These are phyloP conservation scores for Thalassiosira hispida DNA, from an alignment of 352 stramenopile species.

Conservation along the genomic window DNA sequence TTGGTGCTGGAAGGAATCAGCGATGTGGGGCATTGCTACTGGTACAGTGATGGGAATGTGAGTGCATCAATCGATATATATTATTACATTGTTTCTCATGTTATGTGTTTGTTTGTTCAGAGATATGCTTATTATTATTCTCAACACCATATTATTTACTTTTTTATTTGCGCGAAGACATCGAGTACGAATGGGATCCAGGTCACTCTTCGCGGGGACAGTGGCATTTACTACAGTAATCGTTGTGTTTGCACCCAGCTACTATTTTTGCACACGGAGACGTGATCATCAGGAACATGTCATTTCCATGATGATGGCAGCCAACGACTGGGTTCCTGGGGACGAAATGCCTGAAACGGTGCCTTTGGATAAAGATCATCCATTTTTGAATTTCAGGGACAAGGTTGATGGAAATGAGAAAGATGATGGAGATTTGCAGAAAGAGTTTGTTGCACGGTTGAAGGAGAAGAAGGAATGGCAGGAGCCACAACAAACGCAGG, in stretches of 20 bases:
- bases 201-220: slow-evolving; percentile 55
- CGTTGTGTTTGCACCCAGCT: slow-evolving; percentile 57
- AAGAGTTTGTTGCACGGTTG: slow-evolving; percentile 66
- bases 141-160: too few species aligned
- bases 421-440: slow-evolving; percentile 28
- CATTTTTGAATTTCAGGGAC: slow-evolving; percentile 56
- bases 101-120: background rate
- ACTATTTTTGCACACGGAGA: slow-evolving; percentile 74
- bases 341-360: slow-evolving; percentile 60
- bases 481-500: slow-evolving; percentile 50
- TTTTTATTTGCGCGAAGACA: slow-evolving; percentile 37
- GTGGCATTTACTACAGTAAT: slow-evolving; percentile 62
- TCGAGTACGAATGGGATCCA: slow-evolving; percentile 56
- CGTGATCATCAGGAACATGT: slow-evolving; percentile 69
- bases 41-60: slow-evolving; percentile 72
- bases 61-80: too few species aligned
- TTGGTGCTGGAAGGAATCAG: slow-evolving; percentile 70
- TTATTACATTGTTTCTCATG: too few species aligned
- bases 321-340: slow-evolving; percentile 69
- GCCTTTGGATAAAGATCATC: slow-evolving; percentile 58
- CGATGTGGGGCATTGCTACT: slow-evolving; percentile 72
- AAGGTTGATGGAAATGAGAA: slow-evolving; percentile 12
- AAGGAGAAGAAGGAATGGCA: slow-evolving; percentile 80
- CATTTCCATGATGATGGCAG: slow-evolving; percentile 77
- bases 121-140: background rate